phyloP scores from a whole-genome alignment of 73 alveolate genomes.

The Paramecium biaurelia region DNA sequence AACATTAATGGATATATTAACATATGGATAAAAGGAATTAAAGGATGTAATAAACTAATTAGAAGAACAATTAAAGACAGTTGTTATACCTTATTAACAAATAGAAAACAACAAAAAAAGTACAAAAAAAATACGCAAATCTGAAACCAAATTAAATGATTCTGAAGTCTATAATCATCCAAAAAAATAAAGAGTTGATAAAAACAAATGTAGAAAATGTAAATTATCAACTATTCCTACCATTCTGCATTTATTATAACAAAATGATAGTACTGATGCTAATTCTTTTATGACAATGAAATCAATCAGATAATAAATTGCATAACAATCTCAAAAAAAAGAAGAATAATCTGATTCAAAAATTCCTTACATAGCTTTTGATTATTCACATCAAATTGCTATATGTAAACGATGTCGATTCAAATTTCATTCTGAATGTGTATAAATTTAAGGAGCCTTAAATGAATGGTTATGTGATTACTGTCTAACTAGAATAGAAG shows the following conservation, averaged over 20 bases:
- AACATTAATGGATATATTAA: not conserved
- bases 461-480: conserved; percentile 40
- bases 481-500: not conserved
- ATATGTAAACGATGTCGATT: conserved; percentile 43
- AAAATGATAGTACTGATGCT: not conserved
- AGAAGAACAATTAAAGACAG: conserved; percentile 27
- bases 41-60: not conserved
- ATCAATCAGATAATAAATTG: conserved; percentile 41
- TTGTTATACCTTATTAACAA: not conserved
- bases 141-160: not conserved
- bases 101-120: not conserved
- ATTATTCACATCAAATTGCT: not conserved
- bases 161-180: not conserved
- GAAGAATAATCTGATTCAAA: conserved; percentile 13
- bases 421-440: conserved; percentile 44
- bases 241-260: not conserved
- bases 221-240: conserved; percentile 26
- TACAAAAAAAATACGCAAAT: not conserved
- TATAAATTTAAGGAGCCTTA: not conserved
- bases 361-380: conserved; percentile 42
- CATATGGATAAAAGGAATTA: conserved; percentile 20
- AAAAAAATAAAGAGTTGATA: conserved; percentile 42
- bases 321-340: not conserved
- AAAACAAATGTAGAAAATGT: conserved; percentile 31
- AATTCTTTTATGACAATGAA: not conserved